A percentile compares a stretch with the other conserved stretches of the same genome.
phyloP scores from a whole-genome alignment of 2,329 filamentous ascomycete species.

The Aspergillus novoparasiticus region DNA sequence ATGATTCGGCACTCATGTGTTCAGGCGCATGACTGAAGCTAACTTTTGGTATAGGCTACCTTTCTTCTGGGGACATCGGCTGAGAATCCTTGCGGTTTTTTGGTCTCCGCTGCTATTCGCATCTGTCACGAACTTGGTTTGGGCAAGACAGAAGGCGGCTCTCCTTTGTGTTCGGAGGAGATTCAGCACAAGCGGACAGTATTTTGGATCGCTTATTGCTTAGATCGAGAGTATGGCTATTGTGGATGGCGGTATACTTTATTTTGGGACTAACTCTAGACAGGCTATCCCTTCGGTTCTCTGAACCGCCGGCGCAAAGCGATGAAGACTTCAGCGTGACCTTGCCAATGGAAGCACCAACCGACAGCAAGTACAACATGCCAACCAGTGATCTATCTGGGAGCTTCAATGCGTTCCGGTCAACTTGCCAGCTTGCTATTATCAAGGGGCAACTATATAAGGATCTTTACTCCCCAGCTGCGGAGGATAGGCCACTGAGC shows the following conservation, averaged over 20 bases:
- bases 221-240: conserved; percentile 22
- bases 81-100: conserved; percentile 16
- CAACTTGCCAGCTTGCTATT: conserved; percentile 17
- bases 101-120: conserved; percentile 17
- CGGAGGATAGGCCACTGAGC: conserved; percentile 13
- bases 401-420: conserved; percentile 16
- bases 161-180: conserved; percentile 7
- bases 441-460: conserved; percentile 20
- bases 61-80: conserved; percentile 16
- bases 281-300: conserved; percentile 22
- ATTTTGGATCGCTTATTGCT: conserved; percentile 22
- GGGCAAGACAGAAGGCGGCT: conserved; percentile 2
- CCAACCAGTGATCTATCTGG: conserved; percentile 7
- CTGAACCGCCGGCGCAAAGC: conserved; percentile 15
- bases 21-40: background rate
- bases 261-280: conserved; percentile 1
- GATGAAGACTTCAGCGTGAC: conserved; percentile 15
- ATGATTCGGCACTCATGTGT: background rate
- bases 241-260: background rate
- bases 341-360: conserved; percentile 7
- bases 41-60: conserved; percentile 7
- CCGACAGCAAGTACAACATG: conserved; percentile 1
- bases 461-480: conserved; percentile 17
- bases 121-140: conserved; percentile 18
- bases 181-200: conserved; percentile 12